These are phyloP conservation scores for Pythium scleroteichum DNA, from an alignment of 352 stramenopile species.

Conservation along the genomic window DNA sequence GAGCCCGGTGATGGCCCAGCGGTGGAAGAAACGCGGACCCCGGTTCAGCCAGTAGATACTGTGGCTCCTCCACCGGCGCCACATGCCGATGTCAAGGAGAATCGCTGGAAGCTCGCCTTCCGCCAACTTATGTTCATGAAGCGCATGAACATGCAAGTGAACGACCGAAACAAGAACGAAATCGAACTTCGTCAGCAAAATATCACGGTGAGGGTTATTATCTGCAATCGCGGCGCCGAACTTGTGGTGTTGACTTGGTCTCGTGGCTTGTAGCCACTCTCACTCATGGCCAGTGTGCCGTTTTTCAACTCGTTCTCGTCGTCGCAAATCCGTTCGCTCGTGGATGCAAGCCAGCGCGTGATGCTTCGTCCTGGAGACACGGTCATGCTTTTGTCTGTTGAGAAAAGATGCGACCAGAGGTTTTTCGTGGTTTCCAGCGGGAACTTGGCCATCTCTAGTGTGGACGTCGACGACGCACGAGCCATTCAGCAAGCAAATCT, in stretches of 20 bases:
- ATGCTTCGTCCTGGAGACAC: conserved; percentile 55
- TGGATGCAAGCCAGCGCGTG: conserved; percentile 42
- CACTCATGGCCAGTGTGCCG: conserved; percentile 73
- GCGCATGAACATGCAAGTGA: conserved; percentile 79
- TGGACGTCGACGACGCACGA: conserved; percentile 36
- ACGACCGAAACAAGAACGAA: conserved; percentile 74
- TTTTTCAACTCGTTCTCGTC: conserved; percentile 72
- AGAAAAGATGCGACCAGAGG: conserved; percentile 31
- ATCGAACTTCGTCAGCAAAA: conserved; percentile 79
- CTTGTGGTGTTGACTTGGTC: background rate
- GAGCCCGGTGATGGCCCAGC: background rate
- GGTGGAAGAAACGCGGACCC: conserved; percentile 21
- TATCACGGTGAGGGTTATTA: conserved; percentile 48
- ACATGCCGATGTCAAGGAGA: conserved; percentile 31
- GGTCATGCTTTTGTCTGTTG: conserved; percentile 29
- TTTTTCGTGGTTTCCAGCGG: conserved; percentile 76
- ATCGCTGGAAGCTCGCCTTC: conserved; percentile 78
- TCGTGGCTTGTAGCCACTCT: conserved; percentile 42
- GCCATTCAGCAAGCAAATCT: conserved; percentile 54
- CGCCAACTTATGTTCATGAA: conserved; percentile 86
- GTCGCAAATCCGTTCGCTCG: conserved; percentile 54
- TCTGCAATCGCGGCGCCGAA: background rate
- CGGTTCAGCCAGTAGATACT: background rate
- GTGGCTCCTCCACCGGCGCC: conserved; percentile 1
- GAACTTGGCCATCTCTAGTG: conserved; percentile 40